These are phyloP conservation scores for Backusella australiensis DNA, from an alignment of 192 early-diverging fungal genomes.

Conservation along the genomic window DNA sequence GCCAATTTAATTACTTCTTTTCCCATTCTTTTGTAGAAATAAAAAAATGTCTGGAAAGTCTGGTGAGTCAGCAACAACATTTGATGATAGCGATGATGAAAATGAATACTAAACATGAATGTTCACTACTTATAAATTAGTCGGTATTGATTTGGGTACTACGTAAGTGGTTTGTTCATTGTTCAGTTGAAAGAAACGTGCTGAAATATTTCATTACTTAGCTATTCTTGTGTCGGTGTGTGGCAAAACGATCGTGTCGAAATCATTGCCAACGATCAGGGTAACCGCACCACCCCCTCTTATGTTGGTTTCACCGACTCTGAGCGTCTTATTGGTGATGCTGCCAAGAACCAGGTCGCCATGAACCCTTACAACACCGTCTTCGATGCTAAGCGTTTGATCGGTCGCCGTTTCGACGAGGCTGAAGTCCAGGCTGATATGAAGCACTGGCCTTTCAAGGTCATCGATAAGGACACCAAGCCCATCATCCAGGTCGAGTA, in stretches of 20 bases:
- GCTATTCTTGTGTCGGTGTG: slow-evolving; percentile 87
- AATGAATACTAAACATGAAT: background rate
- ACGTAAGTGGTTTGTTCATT: slow-evolving; percentile 33
- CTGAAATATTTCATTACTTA: background rate
- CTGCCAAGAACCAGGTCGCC: slow-evolving; percentile 98
- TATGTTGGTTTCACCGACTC: slow-evolving; percentile 96
- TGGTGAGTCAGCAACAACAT: background rate
- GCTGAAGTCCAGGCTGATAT: slow-evolving; percentile 96
- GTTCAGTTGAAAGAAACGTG: background rate
- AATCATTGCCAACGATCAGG: slow-evolving; percentile 99
- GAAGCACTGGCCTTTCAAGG: slow-evolving; percentile 99
- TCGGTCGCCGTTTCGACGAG: too few species aligned
- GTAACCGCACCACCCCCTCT: slow-evolving; percentile 97
- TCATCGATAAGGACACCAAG: slow-evolving; percentile 85
- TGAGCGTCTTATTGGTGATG: slow-evolving; percentile 98
- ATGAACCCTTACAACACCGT: slow-evolving; percentile 99
- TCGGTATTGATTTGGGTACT: slow-evolving; percentile 92
- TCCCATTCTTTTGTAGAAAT: background rate
- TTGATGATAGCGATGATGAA: background rate
- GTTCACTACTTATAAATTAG: background rate
- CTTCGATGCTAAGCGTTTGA: slow-evolving; percentile 76
- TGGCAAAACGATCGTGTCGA: slow-evolving; percentile 83
- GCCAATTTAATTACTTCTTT: background rate
- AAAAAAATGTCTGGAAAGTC: slow-evolving; percentile 1
- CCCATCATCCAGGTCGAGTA: slow-evolving; percentile 89